Percentiles rank a stretch among this genome's conserved stretches.
phyloP scores from a whole-genome alignment of 2,329 filamentous ascomycete species.

The Paecilomyces variotii region DNA sequence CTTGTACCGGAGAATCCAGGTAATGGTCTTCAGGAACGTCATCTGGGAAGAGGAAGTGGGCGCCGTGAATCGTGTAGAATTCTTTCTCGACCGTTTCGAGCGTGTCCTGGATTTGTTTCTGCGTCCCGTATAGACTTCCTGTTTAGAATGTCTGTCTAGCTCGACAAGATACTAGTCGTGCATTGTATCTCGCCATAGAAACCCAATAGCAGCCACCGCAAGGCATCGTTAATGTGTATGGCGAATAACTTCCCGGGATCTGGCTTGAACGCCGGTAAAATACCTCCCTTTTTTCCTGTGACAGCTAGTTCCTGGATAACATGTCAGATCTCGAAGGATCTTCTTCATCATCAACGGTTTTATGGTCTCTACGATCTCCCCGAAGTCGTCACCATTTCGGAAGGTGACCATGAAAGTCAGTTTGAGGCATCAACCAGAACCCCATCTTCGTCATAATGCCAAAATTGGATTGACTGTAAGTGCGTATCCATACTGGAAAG shows the following conservation, averaged over 20 bases:
- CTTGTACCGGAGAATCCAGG: conserved; percentile 18
- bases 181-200: conserved; percentile 15
- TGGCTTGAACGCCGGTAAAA: conserved; percentile 16
- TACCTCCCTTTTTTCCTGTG: conserved; percentile 16
- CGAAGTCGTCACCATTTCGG: conserved; percentile 28
- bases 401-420: conserved; percentile 35
- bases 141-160: background rate
- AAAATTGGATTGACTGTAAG: conserved; percentile 13
- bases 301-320: conserved; percentile 24
- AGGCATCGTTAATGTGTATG: conserved; percentile 17
- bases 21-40: conserved; percentile 22
- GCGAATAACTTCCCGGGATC: conserved; percentile 22
- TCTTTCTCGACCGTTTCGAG: conserved; percentile 16
- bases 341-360: conserved; percentile 20
- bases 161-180: background rate
- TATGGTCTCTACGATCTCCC: conserved; percentile 30
- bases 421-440: conserved; percentile 25
- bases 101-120: conserved; percentile 15
- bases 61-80: conserved; percentile 21
- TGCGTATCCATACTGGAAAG: conserved; percentile 21
- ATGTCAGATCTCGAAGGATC: conserved; percentile 22
- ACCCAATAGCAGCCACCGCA: conserved; percentile 21
- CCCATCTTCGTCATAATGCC: conserved; percentile 15
- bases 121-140: conserved; percentile 19
- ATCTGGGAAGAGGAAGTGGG: conserved; percentile 22